phyloP scores from a whole-genome alignment of 768 basidiomycete species.

The Panaeolus papilionaceus region DNA sequence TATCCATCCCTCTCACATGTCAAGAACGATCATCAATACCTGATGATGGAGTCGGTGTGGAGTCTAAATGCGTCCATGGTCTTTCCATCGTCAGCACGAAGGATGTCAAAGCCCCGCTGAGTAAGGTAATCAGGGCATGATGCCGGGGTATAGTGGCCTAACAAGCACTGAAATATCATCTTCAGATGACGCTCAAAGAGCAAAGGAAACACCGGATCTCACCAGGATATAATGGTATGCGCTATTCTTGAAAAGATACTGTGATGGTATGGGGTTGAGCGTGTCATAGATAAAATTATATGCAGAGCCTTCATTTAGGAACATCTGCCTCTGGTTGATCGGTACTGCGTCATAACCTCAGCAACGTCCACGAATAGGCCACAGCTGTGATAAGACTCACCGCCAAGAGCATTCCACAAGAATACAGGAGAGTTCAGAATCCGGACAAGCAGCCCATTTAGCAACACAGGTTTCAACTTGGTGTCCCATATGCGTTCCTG shows the following conservation, averaged over 20 bases:
- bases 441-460: constrained; percentile 62
- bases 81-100: constrained; percentile 53
- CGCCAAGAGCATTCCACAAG: constrained; percentile 80
- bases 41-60: constrained; percentile 75
- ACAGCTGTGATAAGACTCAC: not conserved
- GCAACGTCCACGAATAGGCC: not conserved
- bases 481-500: constrained; percentile 69
- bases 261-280: constrained; percentile 52
- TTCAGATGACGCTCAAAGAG: constrained; percentile 26
- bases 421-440: constrained; percentile 60
- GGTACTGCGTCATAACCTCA: constrained; percentile 49
- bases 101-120: constrained; percentile 59
- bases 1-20: not conserved
- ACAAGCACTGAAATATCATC: constrained; percentile 4
- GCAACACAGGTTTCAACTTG: constrained; percentile 64
- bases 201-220: constrained; percentile 21
- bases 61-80: constrained; percentile 63
- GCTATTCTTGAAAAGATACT: constrained; percentile 61
- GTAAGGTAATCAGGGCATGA: constrained; percentile 73
- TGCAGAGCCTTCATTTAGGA: constrained; percentile 55
- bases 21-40: constrained; percentile 44
- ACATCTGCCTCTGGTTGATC: constrained; percentile 67
- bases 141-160: constrained; percentile 61
- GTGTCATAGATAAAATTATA: constrained; percentile 61
- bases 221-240: constrained; percentile 72